Conservation (phyloP, 805 yeast genomes). For the Saccharomycopsis selenospora region DNA sequence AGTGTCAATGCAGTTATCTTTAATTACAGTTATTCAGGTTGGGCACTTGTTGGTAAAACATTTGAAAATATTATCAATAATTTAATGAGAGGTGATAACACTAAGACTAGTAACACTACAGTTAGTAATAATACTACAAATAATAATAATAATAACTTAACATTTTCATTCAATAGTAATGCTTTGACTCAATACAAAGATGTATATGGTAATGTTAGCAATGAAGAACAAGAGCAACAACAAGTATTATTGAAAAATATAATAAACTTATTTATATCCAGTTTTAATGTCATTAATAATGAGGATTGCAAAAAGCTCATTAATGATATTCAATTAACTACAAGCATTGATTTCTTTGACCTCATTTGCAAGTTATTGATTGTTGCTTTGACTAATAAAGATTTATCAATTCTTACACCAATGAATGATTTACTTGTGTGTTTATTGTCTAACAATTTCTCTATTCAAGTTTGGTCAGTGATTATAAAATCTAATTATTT, state of each 20-base stretch:
- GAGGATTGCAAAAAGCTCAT: constrained; percentile 8
- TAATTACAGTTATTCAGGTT: constrained; percentile 70
- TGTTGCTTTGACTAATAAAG: constrained; percentile 4
- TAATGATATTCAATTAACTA: constrained; percentile 7
- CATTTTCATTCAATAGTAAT: too few species aligned
- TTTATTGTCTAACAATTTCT: constrained; percentile 30
- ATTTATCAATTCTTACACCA: constrained; percentile 5
- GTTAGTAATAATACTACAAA: too few species aligned
- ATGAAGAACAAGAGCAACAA: not conserved
- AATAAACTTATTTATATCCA: constrained; percentile 7
- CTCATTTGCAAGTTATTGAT: constrained; percentile 14
- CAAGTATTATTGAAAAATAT: constrained; percentile 4
- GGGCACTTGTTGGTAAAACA: constrained; percentile 78
- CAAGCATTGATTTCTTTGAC: constrained; percentile 23
- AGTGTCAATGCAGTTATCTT: constrained; percentile 48
- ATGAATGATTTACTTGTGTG: constrained; percentile 10
- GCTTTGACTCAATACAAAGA: constrained; percentile 38
- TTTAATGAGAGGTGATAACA: constrained; percentile 33
- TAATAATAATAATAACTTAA: too few species aligned
- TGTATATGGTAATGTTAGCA: constrained; percentile 44
- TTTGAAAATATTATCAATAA: constrained; percentile 48
- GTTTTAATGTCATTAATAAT: not conserved
- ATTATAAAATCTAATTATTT: constrained; percentile 60
- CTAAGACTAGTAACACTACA: constrained; percentile 38
- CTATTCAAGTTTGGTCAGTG: constrained; percentile 75